A percentile compares a stretch with the other conserved stretches of the same genome.
phyloP scores from a whole-genome alignment of 2,329 filamentous ascomycete genomes.

The Tolypocladium pustulatum region DNA sequence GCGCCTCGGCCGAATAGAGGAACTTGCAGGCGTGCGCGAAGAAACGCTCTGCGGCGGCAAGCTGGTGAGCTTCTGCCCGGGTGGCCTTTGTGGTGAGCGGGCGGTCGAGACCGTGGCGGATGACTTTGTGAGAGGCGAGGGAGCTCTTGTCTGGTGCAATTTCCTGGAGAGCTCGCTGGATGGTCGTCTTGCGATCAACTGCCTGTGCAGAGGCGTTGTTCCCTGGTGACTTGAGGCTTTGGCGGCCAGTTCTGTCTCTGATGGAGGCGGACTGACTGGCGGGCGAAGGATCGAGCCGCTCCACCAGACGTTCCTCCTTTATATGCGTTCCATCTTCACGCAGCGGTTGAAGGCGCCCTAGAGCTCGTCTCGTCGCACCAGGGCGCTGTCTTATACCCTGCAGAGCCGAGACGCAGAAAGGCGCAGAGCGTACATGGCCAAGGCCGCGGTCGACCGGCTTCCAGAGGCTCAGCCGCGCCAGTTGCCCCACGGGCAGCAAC shows the following conservation, averaged over 20 bases:
- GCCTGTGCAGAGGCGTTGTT: not conserved
- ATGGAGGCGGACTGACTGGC: not conserved
- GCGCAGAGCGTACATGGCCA: not conserved
- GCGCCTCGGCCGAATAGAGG: slow-evolving; percentile 38
- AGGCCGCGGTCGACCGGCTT: not conserved
- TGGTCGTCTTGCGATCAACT: not conserved
- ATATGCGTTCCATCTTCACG: not conserved
- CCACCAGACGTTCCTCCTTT: not conserved
- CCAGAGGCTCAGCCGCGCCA: not conserved
- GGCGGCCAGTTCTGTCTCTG: not conserved
- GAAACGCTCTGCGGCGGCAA: slow-evolving; percentile 19
- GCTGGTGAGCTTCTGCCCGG: slow-evolving; percentile 12
- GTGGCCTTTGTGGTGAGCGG: slow-evolving; percentile 5
- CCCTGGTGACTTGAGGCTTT: not conserved
- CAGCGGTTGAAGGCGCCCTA: not conserved
- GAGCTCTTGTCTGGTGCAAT: slow-evolving; percentile 3
- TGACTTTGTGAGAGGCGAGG: slow-evolving; percentile 7
- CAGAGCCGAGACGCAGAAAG: slow-evolving; percentile 4
- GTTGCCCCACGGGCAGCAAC: slow-evolving; percentile 2
- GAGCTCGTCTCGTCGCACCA: not conserved
- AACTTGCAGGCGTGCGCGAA: slow-evolving; percentile 23
- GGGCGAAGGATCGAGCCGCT: not conserved
- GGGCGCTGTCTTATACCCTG: slow-evolving; percentile 2
- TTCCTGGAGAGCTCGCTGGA: not conserved
- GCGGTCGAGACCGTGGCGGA: slow-evolving; percentile 5